These are phyloP conservation scores for Rhinocladiella similis DNA, from an alignment of 2,329 filamentous ascomycete species.

Conservation along the genomic window DNA sequence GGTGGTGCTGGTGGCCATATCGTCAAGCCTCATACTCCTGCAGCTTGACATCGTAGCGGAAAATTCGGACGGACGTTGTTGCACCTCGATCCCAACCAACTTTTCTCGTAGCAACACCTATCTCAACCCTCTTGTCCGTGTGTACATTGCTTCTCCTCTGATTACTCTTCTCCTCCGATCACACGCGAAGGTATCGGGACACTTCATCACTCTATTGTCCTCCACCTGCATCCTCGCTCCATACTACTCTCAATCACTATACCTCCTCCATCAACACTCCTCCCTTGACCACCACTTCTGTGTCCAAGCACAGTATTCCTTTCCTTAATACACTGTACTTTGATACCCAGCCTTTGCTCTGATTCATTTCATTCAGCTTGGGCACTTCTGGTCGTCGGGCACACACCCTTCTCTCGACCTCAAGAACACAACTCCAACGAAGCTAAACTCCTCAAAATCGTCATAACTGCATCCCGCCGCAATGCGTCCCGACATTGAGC, in stretches of 20 bases:
- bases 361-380: constrained; percentile 32
- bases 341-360: constrained; percentile 26
- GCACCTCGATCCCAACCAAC: constrained; percentile 10
- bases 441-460: constrained; percentile 22
- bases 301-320: constrained; percentile 16
- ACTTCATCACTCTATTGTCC: constrained; percentile 10
- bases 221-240: background rate
- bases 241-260: constrained; percentile 3
- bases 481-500: constrained; percentile 98
- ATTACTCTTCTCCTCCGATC: constrained; percentile 15
- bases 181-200: constrained; percentile 5
- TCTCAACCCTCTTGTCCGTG: constrained; percentile 25
- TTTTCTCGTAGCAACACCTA: constrained; percentile 14
- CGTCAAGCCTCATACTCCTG: background rate
- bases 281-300: background rate
- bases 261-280: background rate
- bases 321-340: constrained; percentile 15
- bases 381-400: constrained; percentile 8
- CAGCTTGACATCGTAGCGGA: no score
- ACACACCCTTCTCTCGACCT: constrained; percentile 20
- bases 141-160: constrained; percentile 5
- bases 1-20: no score
- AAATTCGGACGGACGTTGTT: no score
- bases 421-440: constrained; percentile 22
- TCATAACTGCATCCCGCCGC: constrained; percentile 39